Evolutionary conservation across 768 basidiomycete genomes (phyloP).

Genomic region (Boletus tylopilopsis): DNA sequence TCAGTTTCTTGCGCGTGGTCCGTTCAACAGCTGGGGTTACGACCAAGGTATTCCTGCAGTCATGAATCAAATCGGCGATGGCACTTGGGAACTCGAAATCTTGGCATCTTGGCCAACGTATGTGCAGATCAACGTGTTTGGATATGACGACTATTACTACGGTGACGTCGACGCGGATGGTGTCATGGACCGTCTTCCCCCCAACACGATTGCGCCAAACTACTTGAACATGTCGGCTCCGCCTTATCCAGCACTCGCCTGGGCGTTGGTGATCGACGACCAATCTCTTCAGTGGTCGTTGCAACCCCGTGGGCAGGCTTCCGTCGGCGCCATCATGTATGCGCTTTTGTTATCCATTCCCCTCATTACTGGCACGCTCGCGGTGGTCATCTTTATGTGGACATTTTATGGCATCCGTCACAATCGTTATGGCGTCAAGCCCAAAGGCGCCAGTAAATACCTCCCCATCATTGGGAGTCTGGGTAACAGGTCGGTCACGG

Average conservation of each 20-base stretch:
- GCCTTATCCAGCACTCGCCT: slow-evolving; percentile 82
- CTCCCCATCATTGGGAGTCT: slow-evolving; percentile 80
- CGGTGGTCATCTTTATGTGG: slow-evolving; percentile 89
- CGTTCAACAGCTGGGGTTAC: slow-evolving; percentile 90
- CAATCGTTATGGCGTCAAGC: slow-evolving; percentile 86
- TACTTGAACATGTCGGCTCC: slow-evolving; percentile 91
- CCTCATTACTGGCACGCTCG: slow-evolving; percentile 76
- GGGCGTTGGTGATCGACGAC: slow-evolving; percentile 82
- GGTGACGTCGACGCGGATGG: slow-evolving; percentile 88
- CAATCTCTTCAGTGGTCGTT: slow-evolving; percentile 71
- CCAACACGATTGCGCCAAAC: slow-evolving; percentile 81
- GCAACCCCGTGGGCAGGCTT: slow-evolving; percentile 76
- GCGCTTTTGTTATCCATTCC: slow-evolving; percentile 80
- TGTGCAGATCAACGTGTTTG: slow-evolving; percentile 87
- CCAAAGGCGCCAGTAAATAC: slow-evolving; percentile 69
- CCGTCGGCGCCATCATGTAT: slow-evolving; percentile 84
- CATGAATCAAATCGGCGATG: slow-evolving; percentile 62
- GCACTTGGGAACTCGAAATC: slow-evolving; percentile 82
- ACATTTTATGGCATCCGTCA: slow-evolving; percentile 94
- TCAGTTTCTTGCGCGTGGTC: slow-evolving; percentile 82
- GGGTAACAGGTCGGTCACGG: slow-evolving; percentile 63
- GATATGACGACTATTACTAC: slow-evolving; percentile 89
- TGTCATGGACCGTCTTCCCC: slow-evolving; percentile 85
- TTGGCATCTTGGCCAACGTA: slow-evolving; percentile 90
- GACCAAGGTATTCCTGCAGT: slow-evolving; percentile 73